Base-by-base conservation (phyloP, 192 early-diverging fungal species). In the Oehlia diaphana region DNA sequence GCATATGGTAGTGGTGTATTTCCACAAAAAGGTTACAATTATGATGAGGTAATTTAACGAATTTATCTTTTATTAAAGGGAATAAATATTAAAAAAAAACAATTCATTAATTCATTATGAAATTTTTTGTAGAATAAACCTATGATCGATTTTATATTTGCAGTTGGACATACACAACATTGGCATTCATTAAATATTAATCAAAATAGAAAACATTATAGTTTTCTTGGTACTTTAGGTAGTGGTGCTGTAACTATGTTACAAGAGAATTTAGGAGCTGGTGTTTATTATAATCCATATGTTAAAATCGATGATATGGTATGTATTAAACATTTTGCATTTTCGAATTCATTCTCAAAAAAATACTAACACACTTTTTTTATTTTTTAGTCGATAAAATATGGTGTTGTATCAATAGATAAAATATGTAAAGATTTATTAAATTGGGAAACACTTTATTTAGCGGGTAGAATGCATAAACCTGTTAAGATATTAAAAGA, bases 1-100 rank as follows among this genome's bases (percentile, higher is more conserved):
- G 97, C 95, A 5, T 99, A 99, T 82, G 98, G 98, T 10, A 95
- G 93, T 61, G 97, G 96, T 21, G 97, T 98, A 26, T 99, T 96
- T 85, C 86, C 87, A 53, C 98, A 99, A 83, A 83, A 86, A 9
- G 94, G 96, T 13, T 97, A 97, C 79, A 91, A 89, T 70, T 50
- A 39, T 70, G 28, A 53, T 53, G 86, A 88, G 84, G 90, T 87
- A 84, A 19, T 33, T 49, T 28, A 37, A 31, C 28, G 28, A 31
- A 31, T 31, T 31, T 31, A 31, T 31, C 28, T 31, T 31, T 31
- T 31, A 1, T 1, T 31, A 31, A n/a, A n/a, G n/a, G n/a, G n/a
- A n/a, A n/a, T n/a, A 31, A 31, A 31, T 31, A 31, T 31, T 31
- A 31, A 31, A 31, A 31, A 0, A 31, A 31, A 31, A 31, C 28